Evolutionary conservation across 139 green algal species (phyloP), one percentile per base, ranked within the genome.

Genomic region (Chlorella sp.): DNA sequence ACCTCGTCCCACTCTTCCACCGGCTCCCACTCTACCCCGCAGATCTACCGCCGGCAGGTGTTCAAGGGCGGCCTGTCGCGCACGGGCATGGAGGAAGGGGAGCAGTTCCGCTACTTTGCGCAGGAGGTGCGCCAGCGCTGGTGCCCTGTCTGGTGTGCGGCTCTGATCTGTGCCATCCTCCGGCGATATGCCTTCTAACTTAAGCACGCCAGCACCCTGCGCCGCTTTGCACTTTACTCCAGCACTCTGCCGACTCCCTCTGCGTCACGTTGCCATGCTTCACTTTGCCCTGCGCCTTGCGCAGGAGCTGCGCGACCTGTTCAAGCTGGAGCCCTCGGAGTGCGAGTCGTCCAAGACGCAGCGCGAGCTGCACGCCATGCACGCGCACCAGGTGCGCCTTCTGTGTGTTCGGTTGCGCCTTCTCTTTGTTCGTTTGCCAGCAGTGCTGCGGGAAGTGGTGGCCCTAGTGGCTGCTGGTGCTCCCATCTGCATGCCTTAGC

Each of bases 31-130:
- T 6, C 7, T 51, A n/a, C 24, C 28, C 40, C 44, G 56, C 89
- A 90, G 51, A 75, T 41, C 36, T 24, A 43, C 28, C 28, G 6
- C 28, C 40, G 43, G 41, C 89, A 90, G 87, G 92, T 97, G 67
- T 96, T 94, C 91, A 97, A 97, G 90, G 92, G 90, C 8, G 95
- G 91, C 26, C 89, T 98, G 72, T 94, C 89, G 41, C 86, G 89
- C 36, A 92, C 90, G 2, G 96, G 92, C 56, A 96, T 90, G 16
- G 89, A 97, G 87, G 92, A 94, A n/a, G 95, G 92, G 7, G 89
- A 94, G 43, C 92, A 94, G 82, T 92, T 95, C 44, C 81, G 89
- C 54, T 95, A 95, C 87, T 95, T 95, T 85, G 85, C 76, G 22
- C 80, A 85, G 44, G 81, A 93, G 94, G 93, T 22, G 89, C 30